phyloP scores from a whole-genome alignment of 2,329 filamentous ascomycete genomes.

The Alternaria rosae region DNA sequence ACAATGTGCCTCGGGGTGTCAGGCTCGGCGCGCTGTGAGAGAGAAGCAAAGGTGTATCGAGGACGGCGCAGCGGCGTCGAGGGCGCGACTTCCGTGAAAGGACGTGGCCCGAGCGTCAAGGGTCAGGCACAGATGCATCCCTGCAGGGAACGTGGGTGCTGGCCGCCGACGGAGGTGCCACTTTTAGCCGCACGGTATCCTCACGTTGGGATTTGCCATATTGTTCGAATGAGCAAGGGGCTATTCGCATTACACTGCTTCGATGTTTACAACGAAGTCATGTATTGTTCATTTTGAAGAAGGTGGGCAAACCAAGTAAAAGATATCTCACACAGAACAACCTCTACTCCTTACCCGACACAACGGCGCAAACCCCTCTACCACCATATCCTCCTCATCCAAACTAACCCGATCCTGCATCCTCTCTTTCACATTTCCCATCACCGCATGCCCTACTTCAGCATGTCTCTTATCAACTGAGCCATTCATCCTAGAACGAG shows the following conservation, averaged over 20 bases:
- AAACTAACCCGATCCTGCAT: constrained; percentile 9
- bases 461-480: background rate
- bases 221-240: background rate
- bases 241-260: background rate
- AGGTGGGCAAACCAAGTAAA: background rate
- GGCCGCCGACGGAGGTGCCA: constrained; percentile 7
- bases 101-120: constrained; percentile 6
- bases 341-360: constrained; percentile 24
- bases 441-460: background rate
- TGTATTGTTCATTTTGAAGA: background rate
- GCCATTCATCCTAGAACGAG: background rate
- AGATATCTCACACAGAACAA: background rate
- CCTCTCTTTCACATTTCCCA: background rate
- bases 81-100: constrained; percentile 1
- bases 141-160: constrained; percentile 10
- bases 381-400: background rate
- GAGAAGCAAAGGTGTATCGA: background rate
- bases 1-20: constrained; percentile 10
- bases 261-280: too few species aligned
- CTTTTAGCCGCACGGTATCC: constrained; percentile 19
- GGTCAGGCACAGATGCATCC: constrained; percentile 4
- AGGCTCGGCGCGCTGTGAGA: constrained; percentile 17
- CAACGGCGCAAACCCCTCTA: constrained; percentile 23
- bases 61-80: constrained; percentile 1
- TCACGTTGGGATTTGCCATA: background rate